Conservation (phyloP, 1,139 yeast species). For the Lodderomyces jiufengensis region DNA sequence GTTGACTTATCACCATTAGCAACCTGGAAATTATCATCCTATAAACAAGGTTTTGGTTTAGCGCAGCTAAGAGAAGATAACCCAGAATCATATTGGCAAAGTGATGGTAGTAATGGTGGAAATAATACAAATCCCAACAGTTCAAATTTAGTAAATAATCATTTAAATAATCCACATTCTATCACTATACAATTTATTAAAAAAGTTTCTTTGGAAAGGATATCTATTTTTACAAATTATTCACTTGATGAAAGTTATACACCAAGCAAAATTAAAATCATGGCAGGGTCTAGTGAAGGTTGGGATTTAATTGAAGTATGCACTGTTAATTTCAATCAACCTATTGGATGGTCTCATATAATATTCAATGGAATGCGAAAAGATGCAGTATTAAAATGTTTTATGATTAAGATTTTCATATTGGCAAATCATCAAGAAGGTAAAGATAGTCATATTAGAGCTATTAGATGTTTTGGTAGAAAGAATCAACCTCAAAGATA, state of each 20-base stretch:
- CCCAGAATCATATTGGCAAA: slow-evolving; percentile 85
- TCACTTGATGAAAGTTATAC: slow-evolving; percentile 86
- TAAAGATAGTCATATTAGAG: slow-evolving; percentile 87
- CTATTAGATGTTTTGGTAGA: slow-evolving; percentile 48
- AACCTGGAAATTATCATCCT: slow-evolving; percentile 80
- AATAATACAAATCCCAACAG: slow-evolving; percentile 19
- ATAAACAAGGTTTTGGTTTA: slow-evolving; percentile 70
- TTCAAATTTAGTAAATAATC: slow-evolving; percentile 30
- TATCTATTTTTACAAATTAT: slow-evolving; percentile 69
- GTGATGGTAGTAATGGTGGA: slow-evolving; percentile 65
- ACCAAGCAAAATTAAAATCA: slow-evolving; percentile 66
- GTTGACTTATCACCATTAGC: slow-evolving; percentile 80
- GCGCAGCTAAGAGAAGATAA: slow-evolving; percentile 69
- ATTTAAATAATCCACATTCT: slow-evolving; percentile 73
- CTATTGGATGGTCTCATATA: slow-evolving; percentile 84
- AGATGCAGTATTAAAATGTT: slow-evolving; percentile 66
- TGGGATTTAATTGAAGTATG: slow-evolving; percentile 80
- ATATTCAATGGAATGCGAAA: slow-evolving; percentile 59
- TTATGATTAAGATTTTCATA: slow-evolving; percentile 64
- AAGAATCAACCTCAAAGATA: slow-evolving; percentile 18
- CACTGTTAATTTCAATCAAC: slow-evolving; percentile 60
- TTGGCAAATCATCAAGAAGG: slow-evolving; percentile 92
- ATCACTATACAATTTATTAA: slow-evolving; percentile 81
- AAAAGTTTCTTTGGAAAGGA: slow-evolving; percentile 63
- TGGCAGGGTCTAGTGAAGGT: slow-evolving; percentile 79